phyloP scores from a whole-genome alignment of 805 yeast genomes.

The Candida multigemmis region DNA sequence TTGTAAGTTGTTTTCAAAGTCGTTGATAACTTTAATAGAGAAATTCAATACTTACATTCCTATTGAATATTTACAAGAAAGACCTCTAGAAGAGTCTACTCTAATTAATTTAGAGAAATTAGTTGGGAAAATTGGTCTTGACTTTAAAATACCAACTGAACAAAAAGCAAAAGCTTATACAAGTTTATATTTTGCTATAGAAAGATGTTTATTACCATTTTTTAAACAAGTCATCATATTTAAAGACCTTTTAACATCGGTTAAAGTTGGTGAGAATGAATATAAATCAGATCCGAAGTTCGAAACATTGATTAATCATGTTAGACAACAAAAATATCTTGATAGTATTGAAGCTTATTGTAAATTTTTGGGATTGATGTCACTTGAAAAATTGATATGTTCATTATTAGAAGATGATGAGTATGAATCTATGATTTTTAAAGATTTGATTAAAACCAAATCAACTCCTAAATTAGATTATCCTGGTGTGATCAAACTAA shows the following conservation, averaged over 20 bases:
- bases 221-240: constrained; percentile 26
- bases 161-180: constrained; percentile 2
- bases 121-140: constrained; percentile 4
- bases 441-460: constrained; percentile 12
- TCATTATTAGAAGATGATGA: constrained; percentile 3
- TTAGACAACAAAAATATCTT: constrained; percentile 7
- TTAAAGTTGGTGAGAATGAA: constrained; percentile 14
- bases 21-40: too few species aligned
- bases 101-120: constrained; percentile 2
- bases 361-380: constrained; percentile 13
- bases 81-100: constrained; percentile 1
- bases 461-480: constrained; percentile 32
- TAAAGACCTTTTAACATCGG: constrained; percentile 22
- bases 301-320: constrained; percentile 7
- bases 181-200: constrained; percentile 9
- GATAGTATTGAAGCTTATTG: constrained; percentile 16
- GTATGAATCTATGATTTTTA: constrained; percentile 13
- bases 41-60: too few species aligned
- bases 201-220: constrained; percentile 18
- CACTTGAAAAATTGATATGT: constrained; percentile 10
- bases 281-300: constrained; percentile 9
- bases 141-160: constrained; percentile 1
- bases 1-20: constrained; percentile 19
- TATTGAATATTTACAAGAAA: not conserved
- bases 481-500: constrained; percentile 46